These are phyloP conservation scores for Collybiopsis confluens DNA, from an alignment of 768 basidiomycete species.

Conservation along the genomic window DNA sequence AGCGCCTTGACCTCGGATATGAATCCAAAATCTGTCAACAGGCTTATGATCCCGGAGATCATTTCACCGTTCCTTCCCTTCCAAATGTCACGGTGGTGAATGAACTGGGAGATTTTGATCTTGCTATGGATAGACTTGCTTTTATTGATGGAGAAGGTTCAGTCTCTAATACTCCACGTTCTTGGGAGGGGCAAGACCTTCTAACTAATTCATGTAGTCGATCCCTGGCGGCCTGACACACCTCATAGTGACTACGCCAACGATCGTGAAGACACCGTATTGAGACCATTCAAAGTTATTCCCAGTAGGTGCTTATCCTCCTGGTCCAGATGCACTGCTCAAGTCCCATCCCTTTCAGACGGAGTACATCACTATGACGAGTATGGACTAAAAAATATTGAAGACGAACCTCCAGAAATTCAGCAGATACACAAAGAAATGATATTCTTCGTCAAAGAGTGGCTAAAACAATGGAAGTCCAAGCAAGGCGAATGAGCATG, in stretches of 20 bases:
- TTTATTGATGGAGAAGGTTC: slow-evolving; percentile 86
- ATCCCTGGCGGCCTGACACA: slow-evolving; percentile 88
- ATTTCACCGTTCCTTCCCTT: slow-evolving; percentile 63
- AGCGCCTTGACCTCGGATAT: slow-evolving; percentile 56
- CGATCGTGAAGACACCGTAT: slow-evolving; percentile 64
- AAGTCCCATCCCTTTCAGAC: slow-evolving; percentile 29
- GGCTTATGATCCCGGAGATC: slow-evolving; percentile 76
- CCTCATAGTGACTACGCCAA: slow-evolving; percentile 74
- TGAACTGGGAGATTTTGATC: slow-evolving; percentile 75
- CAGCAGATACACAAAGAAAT: slow-evolving; percentile 76
- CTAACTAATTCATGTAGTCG: slow-evolving; percentile 42
- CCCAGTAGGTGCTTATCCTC: slow-evolving; percentile 48
- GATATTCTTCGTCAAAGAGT: slow-evolving; percentile 72
- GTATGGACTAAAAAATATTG: slow-evolving; percentile 61
- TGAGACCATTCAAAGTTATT: slow-evolving; percentile 83
- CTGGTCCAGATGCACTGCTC: not conserved
- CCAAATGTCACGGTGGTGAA: slow-evolving; percentile 87
- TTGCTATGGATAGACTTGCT: slow-evolving; percentile 77
- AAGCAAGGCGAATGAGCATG: not conserved
- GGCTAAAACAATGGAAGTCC: slow-evolving; percentile 47
- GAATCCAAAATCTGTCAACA: slow-evolving; percentile 36
- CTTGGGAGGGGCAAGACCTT: too few relatives aligned
- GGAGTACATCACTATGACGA: slow-evolving; percentile 77
- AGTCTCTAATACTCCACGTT: slow-evolving; percentile 10
- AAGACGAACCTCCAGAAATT: slow-evolving; percentile 73